These are phyloP conservation scores for Syzygium grande DNA, from an alignment of 345 rosid species.

Conservation along the genomic window DNA sequence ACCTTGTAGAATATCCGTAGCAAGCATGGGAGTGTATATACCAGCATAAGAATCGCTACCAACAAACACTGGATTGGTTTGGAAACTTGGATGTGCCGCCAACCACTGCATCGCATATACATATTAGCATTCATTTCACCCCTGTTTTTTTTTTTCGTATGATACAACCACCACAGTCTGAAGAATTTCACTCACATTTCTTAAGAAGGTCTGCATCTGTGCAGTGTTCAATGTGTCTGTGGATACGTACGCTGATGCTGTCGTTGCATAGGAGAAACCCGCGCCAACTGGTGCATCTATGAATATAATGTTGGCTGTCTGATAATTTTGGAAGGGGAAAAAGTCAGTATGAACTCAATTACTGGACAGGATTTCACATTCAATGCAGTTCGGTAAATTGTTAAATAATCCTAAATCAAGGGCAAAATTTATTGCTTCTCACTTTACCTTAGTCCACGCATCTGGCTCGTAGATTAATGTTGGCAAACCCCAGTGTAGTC, in stretches of 20 bases:
- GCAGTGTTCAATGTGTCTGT: neutral
- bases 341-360: neutral
- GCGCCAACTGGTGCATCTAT: conserved; percentile 18
- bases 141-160: neutral
- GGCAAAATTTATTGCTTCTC: neutral
- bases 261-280: conserved; percentile 15
- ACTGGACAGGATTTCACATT: neutral
- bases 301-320: conserved; percentile 11
- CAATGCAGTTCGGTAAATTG: neutral
- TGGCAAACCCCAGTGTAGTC: conserved; percentile 12
- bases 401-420: neutral
- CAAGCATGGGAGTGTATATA: conserved; percentile 6
- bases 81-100: conserved; percentile 5
- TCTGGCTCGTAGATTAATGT: neutral
- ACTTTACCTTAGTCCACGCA: neutral
- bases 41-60: conserved; percentile 19
- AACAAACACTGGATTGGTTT: conserved; percentile 10
- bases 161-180: neutral
- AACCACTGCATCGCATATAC: conserved; percentile 10
- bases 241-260: neutral
- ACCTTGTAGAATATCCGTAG: conserved; percentile 8
- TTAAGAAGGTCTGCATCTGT: neutral
- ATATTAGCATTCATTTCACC: neutral
- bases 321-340: neutral
- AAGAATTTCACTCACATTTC: neutral